Evolutionary conservation across 163 green algal species (phyloP).

Genomic region (Prototheca cutis): DNA sequence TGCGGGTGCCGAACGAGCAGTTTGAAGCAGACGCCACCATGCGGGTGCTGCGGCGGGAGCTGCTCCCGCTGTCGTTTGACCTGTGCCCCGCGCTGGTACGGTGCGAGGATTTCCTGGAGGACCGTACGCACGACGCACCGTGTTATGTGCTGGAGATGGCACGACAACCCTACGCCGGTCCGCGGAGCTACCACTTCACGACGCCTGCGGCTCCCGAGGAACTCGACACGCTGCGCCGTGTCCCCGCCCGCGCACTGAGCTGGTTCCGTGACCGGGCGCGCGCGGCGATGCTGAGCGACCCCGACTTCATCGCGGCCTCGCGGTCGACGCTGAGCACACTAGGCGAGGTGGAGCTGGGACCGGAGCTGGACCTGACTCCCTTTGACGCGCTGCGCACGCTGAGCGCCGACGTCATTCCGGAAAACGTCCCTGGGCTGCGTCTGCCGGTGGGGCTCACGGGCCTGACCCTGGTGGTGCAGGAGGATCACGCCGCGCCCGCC

Average conservation of each 20-base stretch:
- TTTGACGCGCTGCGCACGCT: slow-evolving; percentile 11
- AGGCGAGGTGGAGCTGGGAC: slow-evolving; percentile 3
- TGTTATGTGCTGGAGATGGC: slow-evolving; percentile 17
- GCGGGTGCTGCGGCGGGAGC: slow-evolving; percentile 5
- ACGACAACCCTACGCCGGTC: slow-evolving; percentile 2
- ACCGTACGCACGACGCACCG: neutral
- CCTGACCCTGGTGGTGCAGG: slow-evolving; percentile 5
- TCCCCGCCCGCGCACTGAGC: slow-evolving; percentile 7
- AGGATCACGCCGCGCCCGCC: neutral
- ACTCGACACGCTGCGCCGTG: neutral
- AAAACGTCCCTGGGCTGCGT: slow-evolving; percentile 5
- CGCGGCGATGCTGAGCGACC: slow-evolving; percentile 4
- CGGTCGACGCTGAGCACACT: slow-evolving; percentile 10
- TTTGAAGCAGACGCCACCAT: slow-evolving; percentile 16
- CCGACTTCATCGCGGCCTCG: neutral
- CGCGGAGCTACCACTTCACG: slow-evolving; percentile 14
- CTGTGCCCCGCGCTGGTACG: slow-evolving; percentile 6
- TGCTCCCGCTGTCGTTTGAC: slow-evolving; percentile 2
- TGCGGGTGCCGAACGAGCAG: neutral
- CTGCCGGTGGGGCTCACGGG: slow-evolving; percentile 6
- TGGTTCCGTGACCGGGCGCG: slow-evolving; percentile 12
- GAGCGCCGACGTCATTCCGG: neutral
- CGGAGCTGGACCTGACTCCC: slow-evolving; percentile 13
- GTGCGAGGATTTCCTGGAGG: slow-evolving; percentile 8
- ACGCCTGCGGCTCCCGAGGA: slow-evolving; percentile 9